Conservation (phyloP, 1,284 basidiomycete genomes). For the Phellopilus nigrolimitatus region DNA sequence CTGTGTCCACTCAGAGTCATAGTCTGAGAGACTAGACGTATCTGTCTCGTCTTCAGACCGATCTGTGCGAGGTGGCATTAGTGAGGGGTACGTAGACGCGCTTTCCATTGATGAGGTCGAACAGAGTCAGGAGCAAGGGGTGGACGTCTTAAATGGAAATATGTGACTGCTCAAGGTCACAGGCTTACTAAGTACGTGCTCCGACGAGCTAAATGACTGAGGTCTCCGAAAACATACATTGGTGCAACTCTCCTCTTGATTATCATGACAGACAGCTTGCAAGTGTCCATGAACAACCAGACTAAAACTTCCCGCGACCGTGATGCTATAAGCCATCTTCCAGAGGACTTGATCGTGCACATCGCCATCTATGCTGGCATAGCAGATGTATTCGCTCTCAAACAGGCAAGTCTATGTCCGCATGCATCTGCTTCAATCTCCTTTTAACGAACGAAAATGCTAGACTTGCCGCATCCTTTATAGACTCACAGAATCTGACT, state of each 20-base stretch:
- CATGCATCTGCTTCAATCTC: background rate
- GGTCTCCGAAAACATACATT: too few species aligned
- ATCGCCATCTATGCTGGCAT: slow-evolving; percentile 10
- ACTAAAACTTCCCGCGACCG: background rate
- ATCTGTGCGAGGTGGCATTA: slow-evolving; percentile 13
- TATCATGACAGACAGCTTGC: background rate
- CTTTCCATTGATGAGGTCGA: slow-evolving; percentile 5
- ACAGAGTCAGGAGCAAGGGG: slow-evolving; percentile 4
- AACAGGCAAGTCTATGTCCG: slow-evolving; percentile 11
- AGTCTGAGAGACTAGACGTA: slow-evolving; percentile 19
- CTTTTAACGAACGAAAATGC: background rate
- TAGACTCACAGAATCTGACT: slow-evolving; percentile 15
- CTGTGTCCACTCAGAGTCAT: slow-evolving; percentile 22
- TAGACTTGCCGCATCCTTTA: slow-evolving; percentile 19
- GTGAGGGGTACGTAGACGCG: slow-evolving; percentile 1
- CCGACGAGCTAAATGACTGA: too few species aligned
- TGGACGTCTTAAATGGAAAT: too few species aligned
- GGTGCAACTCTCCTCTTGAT: too few species aligned
- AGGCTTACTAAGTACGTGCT: too few species aligned
- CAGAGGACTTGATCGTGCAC: slow-evolving; percentile 17
- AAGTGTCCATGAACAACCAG: background rate
- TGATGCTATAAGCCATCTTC: slow-evolving; percentile 11
- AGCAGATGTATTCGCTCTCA: slow-evolving; percentile 19
- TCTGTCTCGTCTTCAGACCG: slow-evolving; percentile 19
- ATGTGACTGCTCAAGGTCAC: too few species aligned